Percentiles rank a stretch among this genome's conserved stretches.
These are phyloP conservation scores for Amaranthus cruentus DNA, from an alignment of 148 eudicot genomes.

Conservation along the genomic window DNA sequence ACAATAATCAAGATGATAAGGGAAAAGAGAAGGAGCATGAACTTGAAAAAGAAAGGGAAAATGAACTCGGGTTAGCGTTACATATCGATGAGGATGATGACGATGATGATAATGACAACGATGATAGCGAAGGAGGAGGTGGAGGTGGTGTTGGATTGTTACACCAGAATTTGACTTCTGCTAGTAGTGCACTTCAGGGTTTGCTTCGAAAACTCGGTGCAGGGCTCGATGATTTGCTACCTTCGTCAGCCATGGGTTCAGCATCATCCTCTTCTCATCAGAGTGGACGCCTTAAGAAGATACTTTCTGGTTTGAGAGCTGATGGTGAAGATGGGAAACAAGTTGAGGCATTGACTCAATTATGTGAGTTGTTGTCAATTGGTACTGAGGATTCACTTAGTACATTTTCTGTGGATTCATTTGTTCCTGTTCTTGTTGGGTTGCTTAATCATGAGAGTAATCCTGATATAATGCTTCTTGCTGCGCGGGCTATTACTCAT, in stretches of 20 bases:
- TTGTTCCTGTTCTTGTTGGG: conserved; percentile 90
- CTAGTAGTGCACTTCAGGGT: conserved; percentile 96
- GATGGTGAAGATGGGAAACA: conserved; percentile 97
- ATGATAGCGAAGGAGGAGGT: conserved; percentile 58
- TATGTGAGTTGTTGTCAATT: conserved; percentile 85
- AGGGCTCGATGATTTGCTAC: conserved; percentile 86
- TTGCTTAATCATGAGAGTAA: conserved; percentile 88
- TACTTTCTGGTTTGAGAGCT: conserved; percentile 77
- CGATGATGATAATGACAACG: conserved; percentile 22
- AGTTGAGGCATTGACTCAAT: conserved; percentile 90
- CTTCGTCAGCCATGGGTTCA: conserved; percentile 70
- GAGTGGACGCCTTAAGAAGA: conserved; percentile 83
- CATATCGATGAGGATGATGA: conserved; percentile 42
- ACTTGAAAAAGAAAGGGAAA: conserved; percentile 40
- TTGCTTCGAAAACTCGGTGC: conserved; percentile 86
- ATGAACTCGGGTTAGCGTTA: conserved; percentile 45
- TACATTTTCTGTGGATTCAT: conserved; percentile 83
- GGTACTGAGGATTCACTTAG: conserved; percentile 93
- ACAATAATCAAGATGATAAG: conserved; percentile 57
- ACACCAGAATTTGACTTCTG: conserved; percentile 84
- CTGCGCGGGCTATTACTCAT: conserved; percentile 90
- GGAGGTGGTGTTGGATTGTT: conserved; percentile 71
- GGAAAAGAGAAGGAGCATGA: conserved; percentile 83
- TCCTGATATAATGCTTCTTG: conserved; percentile 94
- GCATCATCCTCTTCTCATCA: conserved; percentile 76